phyloP scores from a whole-genome alignment of 805 yeast genomes.

The Priceomyces carsonii region DNA sequence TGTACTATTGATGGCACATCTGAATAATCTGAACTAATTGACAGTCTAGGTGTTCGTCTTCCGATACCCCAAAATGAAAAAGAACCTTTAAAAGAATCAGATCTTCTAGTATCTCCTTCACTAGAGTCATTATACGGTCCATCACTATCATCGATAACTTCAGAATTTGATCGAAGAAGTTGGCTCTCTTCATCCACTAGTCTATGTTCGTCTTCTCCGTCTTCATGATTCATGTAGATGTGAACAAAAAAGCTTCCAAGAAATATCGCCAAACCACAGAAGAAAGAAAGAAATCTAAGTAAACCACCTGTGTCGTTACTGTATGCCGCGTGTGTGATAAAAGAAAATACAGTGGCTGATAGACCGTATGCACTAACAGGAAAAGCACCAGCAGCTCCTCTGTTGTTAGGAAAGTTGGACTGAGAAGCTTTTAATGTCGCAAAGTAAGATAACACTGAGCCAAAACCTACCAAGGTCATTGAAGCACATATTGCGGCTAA shows the following conservation, averaged over 20 bases:
- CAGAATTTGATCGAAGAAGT: not conserved
- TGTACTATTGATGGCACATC: slow-evolving; percentile 12
- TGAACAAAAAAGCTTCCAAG: slow-evolving; percentile 47
- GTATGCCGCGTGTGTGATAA: slow-evolving; percentile 54
- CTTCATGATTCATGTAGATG: slow-evolving; percentile 32
- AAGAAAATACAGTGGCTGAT: slow-evolving; percentile 65
- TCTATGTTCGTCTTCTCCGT: slow-evolving; percentile 12
- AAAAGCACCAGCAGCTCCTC: slow-evolving; percentile 69
- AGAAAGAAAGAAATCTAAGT: slow-evolving; percentile 53
- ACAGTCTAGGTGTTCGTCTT: slow-evolving; percentile 25
- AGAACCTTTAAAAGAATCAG: slow-evolving; percentile 30
- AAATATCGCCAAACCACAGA: slow-evolving; percentile 49
- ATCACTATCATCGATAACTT: not conserved
- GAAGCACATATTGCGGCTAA: slow-evolving; percentile 47
- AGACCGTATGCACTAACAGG: slow-evolving; percentile 73
- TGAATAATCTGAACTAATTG: slow-evolving; percentile 15
- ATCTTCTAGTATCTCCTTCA: no score
- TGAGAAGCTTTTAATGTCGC: slow-evolving; percentile 57
- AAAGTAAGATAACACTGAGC: slow-evolving; percentile 64
- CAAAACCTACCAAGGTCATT: slow-evolving; percentile 59
- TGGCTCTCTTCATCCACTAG: slow-evolving; percentile 8
- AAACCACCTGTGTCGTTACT: slow-evolving; percentile 54
- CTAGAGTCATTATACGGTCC: no score
- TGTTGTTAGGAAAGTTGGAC: slow-evolving; percentile 66
- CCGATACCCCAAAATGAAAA: slow-evolving; percentile 45